Evolutionary conservation across 495 filamentous ascomycete genomes (phyloP).

Genomic region (Penicillium tannophilum): DNA sequence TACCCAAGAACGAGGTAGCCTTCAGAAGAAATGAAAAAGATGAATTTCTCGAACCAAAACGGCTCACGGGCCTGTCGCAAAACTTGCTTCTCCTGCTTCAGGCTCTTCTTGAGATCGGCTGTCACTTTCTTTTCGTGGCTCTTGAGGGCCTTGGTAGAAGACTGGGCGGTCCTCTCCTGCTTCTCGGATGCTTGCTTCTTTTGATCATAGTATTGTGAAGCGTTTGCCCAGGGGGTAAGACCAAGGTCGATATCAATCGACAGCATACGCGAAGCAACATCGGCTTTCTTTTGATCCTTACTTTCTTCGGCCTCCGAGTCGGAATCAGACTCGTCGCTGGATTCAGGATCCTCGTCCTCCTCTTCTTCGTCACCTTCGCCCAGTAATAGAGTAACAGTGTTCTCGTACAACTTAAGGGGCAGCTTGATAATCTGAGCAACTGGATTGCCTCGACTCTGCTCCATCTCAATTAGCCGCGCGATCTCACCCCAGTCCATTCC

Average conservation of each 20-base stretch:
- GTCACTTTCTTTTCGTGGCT: constrained; percentile 86
- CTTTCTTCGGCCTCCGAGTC: constrained; percentile 58
- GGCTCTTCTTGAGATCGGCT: constrained; percentile 77
- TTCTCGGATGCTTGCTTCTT: constrained; percentile 82
- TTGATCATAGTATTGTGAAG: constrained; percentile 87
- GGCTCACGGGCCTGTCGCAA: constrained; percentile 78
- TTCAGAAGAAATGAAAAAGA: constrained; percentile 93
- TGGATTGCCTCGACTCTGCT: constrained; percentile 76
- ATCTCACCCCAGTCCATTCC: constrained; percentile 98
- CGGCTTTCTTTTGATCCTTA: constrained; percentile 31
- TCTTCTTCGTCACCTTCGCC: constrained; percentile 65
- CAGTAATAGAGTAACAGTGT: constrained; percentile 80
- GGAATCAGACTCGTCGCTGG: constrained; percentile 62
- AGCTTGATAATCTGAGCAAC: constrained; percentile 87
- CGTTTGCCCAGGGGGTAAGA: constrained; percentile 83
- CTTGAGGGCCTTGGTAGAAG: constrained; percentile 82
- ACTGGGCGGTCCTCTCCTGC: constrained; percentile 79
- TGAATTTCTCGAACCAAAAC: constrained; percentile 96
- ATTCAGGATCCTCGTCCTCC: constrained; percentile 57
- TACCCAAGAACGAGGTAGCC: constrained; percentile 83
- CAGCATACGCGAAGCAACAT: constrained; percentile 45
- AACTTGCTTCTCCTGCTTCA: constrained; percentile 91
- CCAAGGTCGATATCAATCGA: constrained; percentile 83
- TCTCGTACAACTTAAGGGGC: constrained; percentile 86
- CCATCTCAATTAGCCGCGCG: constrained; percentile 80